These are phyloP conservation scores for Sporothrix schenckii DNA, from an alignment of 2,329 filamentous ascomycete species.

Conservation along the genomic window DNA sequence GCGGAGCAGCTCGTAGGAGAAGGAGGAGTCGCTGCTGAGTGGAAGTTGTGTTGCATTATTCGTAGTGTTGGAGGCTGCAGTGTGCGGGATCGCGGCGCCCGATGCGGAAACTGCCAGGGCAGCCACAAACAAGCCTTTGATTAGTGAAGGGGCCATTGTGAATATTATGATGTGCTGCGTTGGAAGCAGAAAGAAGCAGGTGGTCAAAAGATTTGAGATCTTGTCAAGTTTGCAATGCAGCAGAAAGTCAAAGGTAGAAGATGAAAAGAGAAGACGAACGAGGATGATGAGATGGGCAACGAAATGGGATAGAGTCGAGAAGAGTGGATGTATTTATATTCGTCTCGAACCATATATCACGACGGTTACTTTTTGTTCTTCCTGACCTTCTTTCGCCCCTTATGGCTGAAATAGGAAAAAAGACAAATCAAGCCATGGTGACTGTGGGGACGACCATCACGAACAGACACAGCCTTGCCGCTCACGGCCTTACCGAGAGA, in stretches of 20 bases:
- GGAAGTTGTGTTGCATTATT: constrained; percentile 35
- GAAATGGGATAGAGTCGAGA: not conserved
- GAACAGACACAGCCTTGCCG: not conserved
- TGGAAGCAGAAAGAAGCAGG: not conserved
- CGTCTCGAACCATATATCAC: not conserved
- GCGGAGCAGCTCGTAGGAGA: constrained; percentile 40
- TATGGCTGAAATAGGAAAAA: constrained; percentile 7
- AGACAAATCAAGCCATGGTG: not conserved
- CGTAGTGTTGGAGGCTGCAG: not conserved
- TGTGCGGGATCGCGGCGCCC: not conserved
- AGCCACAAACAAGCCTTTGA: not conserved
- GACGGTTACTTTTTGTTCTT: not conserved
- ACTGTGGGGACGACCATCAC: not conserved
- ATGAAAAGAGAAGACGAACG: not conserved
- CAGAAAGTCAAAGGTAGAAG: not conserved
- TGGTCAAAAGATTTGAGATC: too few relatives aligned
- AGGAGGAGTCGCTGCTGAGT: constrained; percentile 38
- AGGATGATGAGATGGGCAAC: not conserved
- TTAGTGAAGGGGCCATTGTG: not conserved
- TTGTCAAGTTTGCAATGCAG: not conserved
- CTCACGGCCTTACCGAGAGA: not conserved
- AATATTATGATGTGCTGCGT: not conserved
- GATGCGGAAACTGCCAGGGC: not conserved
- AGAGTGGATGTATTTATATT: not conserved
- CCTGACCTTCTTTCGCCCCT: not conserved